Base-by-base conservation (phyloP, 2,329 filamentous ascomycete genomes). In the Aspergillus niger region DNA sequence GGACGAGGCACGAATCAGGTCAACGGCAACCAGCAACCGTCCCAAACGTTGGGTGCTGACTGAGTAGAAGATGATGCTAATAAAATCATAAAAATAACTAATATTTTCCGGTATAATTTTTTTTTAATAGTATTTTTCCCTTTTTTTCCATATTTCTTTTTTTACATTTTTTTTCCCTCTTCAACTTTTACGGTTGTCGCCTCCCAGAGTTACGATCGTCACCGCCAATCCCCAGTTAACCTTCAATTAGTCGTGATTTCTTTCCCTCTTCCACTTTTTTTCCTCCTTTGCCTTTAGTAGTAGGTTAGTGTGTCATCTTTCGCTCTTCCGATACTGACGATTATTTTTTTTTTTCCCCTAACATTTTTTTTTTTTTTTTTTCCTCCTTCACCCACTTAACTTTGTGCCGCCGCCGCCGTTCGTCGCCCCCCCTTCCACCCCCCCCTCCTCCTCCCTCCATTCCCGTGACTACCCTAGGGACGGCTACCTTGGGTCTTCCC, bases 191-290 rank as follows among this genome's bases (percentile, higher is more conserved):
- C 8, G 47, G 55, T 63, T 60, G 60, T 66, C 61, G 58, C 67
- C 67, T 66, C 64, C 63, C 60, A 57, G 65, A 68, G 67, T 64
- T 60, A 60, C 32, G 67, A 69, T 69, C 65, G 65, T 65, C 67
- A 66, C 64, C 63, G 64, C 63, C 60, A 62, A 60, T 57, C 58
- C 56, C 57, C 57, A 65, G 39, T 55, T 55, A 55, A 66, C 55
- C 55, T 64, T 53, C 50, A 58, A 64, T 63, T 55, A 61, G 56
- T 61, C 52, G 60, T 53, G 54, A 51, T 54, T 58, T 55, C 57
- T 63, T 59, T 60, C 59, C 52, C 52, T 59, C 60, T 63, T 62
- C 47, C 60, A 54, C 47, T 54, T 55, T 32, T 59, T 59, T 38
- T 55, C 39, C 30, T 58, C 32, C 20, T 55, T 60, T 62, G 28